Conservation (phyloP, 2,329 filamentous ascomycete species). For the Emmonsiellopsis sp. region DNA sequence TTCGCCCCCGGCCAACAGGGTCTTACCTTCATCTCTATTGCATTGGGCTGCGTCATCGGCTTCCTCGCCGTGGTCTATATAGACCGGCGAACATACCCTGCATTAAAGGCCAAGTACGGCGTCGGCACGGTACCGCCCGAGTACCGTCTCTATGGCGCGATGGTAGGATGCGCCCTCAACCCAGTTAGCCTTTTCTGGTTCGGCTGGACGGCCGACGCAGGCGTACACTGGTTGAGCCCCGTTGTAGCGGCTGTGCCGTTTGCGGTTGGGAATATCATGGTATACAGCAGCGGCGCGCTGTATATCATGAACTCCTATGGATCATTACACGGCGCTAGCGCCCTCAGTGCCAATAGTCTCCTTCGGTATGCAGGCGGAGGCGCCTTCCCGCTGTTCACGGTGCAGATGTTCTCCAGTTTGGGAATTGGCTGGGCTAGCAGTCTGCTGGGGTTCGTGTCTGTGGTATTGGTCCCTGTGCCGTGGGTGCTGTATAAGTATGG, state of each 20-base stretch:
- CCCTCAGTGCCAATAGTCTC: too few relatives aligned
- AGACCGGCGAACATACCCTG: neutral
- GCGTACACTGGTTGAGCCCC: neutral
- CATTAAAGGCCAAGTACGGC: neutral
- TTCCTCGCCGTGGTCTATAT: neutral
- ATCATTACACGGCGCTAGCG: too few relatives aligned
- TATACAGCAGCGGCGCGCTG: neutral
- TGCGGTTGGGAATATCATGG: neutral
- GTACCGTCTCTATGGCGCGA: neutral
- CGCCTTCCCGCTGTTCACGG: slow-evolving; percentile 27
- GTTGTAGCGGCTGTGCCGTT: neutral
- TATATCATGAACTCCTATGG: too few relatives aligned
- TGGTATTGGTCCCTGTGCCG: slow-evolving; percentile 36
- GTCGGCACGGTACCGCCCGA: neutral
- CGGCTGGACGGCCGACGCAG: neutral
- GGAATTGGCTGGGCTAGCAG: slow-evolving; percentile 30
- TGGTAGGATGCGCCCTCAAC: neutral
- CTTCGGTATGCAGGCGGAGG: slow-evolving; percentile 28
- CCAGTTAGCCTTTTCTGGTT: neutral
- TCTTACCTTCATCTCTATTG: neutral
- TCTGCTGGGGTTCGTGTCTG: slow-evolving; percentile 25
- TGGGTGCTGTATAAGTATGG: slow-evolving; percentile 32
- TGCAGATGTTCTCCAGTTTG: slow-evolving; percentile 25
- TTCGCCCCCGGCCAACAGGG: neutral
- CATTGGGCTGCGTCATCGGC: neutral